These are phyloP conservation scores for Hyphodiscus sp. DNA, from an alignment of 2,329 filamentous ascomycete genomes.

Conservation along the genomic window DNA sequence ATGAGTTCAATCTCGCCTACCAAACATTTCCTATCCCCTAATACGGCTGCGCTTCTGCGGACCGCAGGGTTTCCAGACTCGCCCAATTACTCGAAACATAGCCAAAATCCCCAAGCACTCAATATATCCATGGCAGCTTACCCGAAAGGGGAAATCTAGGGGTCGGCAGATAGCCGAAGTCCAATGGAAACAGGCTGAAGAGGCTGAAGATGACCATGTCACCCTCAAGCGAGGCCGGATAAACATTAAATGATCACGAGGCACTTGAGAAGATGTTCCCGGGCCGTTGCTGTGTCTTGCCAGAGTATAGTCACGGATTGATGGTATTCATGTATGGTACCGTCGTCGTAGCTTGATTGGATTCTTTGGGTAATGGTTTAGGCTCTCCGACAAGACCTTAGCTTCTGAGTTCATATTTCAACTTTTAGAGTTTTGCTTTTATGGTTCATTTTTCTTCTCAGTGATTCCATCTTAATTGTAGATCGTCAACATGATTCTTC, in stretches of 20 bases:
- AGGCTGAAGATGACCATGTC: no score
- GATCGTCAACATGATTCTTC: constrained; percentile 7
- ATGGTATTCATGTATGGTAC: not conserved
- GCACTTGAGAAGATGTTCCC: not conserved
- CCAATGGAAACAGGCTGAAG: not conserved
- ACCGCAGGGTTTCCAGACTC: not conserved
- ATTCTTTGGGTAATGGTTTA: not conserved
- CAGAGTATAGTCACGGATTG: not conserved
- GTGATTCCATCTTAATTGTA: not conserved
- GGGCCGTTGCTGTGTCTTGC: not conserved
- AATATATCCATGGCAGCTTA: not conserved
- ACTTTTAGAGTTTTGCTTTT: not conserved
- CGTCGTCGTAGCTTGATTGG: not conserved
- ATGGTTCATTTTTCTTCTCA: not conserved
- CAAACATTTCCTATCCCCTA: no score
- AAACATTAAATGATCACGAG: not conserved
- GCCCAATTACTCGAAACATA: not conserved
- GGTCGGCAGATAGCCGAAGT: not conserved
- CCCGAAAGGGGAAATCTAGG: not conserved
- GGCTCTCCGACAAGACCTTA: not conserved
- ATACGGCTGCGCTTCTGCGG: not conserved
- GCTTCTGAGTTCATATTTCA: not conserved
- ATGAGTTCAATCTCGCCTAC: no score
- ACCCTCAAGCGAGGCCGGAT: not conserved
- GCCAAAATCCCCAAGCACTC: not conserved